Evolutionary conservation across 2,329 filamentous ascomycete genomes (phyloP).

Genomic region (Xylaria sp.): DNA sequence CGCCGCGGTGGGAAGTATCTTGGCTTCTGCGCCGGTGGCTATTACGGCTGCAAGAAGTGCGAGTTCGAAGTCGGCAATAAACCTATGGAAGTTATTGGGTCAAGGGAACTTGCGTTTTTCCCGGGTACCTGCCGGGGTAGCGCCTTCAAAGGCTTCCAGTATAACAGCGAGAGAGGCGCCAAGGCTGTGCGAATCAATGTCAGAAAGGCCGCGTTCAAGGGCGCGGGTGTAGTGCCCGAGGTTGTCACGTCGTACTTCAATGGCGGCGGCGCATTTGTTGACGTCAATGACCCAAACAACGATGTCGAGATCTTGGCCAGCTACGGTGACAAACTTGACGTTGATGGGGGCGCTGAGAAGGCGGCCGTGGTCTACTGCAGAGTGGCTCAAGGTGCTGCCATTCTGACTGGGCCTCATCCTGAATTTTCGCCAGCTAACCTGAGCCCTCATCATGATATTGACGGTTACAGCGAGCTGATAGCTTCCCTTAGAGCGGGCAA

Average conservation of each 20-base stretch:
- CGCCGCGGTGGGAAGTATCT: slow-evolving; percentile 86
- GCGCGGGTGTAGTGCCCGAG: slow-evolving; percentile 63
- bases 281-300: slow-evolving; percentile 68
- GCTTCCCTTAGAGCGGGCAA: slow-evolving; percentile 76
- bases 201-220: slow-evolving; percentile 66
- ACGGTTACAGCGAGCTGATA: slow-evolving; percentile 77
- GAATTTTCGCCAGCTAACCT: slow-evolving; percentile 92
- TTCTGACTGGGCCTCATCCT: slow-evolving; percentile 90
- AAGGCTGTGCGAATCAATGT: slow-evolving; percentile 76
- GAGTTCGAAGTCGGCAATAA: slow-evolving; percentile 92
- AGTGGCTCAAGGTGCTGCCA: slow-evolving; percentile 80
- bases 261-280: slow-evolving; percentile 92
- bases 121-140: slow-evolving; percentile 86
- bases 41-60: slow-evolving; percentile 83
- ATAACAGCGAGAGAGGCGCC: slow-evolving; percentile 87
- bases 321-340: slow-evolving; percentile 78
- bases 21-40: slow-evolving; percentile 93
- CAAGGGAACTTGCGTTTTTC: slow-evolving; percentile 87
- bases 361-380: slow-evolving; percentile 88
- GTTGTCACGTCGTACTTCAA: slow-evolving; percentile 88
- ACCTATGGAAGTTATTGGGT: slow-evolving; percentile 84
- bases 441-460: slow-evolving; percentile 71
- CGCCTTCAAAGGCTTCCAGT: slow-evolving; percentile 90
- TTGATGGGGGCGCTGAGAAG: slow-evolving; percentile 77
- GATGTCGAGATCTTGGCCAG: slow-evolving; percentile 85